Evolutionary conservation across 2,329 filamentous ascomycete genomes (phyloP), one percentile per base, ranked within the genome.

Genomic region (Septoria linicola): DNA sequence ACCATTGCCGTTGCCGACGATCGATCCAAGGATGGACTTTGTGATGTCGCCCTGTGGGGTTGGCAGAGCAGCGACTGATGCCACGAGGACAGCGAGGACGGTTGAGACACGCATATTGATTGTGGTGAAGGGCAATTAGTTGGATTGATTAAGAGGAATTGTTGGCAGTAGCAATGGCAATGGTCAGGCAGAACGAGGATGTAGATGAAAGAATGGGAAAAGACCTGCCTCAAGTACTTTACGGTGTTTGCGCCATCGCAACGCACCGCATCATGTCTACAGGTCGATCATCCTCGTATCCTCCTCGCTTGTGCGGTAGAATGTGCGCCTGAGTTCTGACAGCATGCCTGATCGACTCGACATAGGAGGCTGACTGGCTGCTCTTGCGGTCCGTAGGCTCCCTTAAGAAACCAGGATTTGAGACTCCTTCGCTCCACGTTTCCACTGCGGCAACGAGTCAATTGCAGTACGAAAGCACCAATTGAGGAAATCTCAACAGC

Each of bases 1-100:
- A 4, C 32, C 32, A 17, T 44, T 51, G 19, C 30, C 17, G 31
- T 42, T 52, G n/a, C 49, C 49, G 25, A 41, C 42, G 19, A 52
- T 52, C 8, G 41, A 47, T 13, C 49, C 49, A 19, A 47, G 30
- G 20, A 47, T 47, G 43, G 35, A 40, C 41, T 51, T 47, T 27
- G 30, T 35, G 36, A 23, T 34, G 39, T 32, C 41, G 23, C n/a
- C 19, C 17, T 36, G 14, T 39, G 37, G 19, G 11, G 37, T 27
- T 23, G 46, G 36, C 20, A 41, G 19, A 16, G 46, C 37, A 19
- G 39, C 19, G 30, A 41, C 46, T n/a, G 46, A 41, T 25, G 46
- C 36, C 37, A 49, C 43, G 34, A 37, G 32, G 21, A 47, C 34
- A 19, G 43, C 35, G 21, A 47, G 32, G 16, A 47, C 39, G 13